Evolutionary conservation across 805 yeast genomes (phyloP), one percentile per base, ranked within the genome.

Genomic region (Torulaspora franciscae): DNA sequence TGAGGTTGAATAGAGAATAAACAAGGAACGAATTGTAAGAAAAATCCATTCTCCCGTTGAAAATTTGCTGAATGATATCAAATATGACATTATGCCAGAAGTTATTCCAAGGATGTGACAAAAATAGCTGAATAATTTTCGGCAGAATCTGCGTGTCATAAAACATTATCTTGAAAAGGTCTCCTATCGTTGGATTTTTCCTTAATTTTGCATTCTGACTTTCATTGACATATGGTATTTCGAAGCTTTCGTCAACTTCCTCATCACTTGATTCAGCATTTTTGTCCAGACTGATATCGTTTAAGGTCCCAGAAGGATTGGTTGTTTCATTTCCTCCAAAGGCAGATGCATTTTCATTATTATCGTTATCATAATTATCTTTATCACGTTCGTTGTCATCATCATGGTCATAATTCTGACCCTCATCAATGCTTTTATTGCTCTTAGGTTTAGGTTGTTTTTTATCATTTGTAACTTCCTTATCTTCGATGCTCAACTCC

Each of bases 81-180:
- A 91, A 93, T 7, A 93, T 96, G 46, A 93, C 99, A 59, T 91
- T 93, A 66, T 93, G 99, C 72, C 93, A 76, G 60, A 93, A 93
- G 61, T 93, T 93, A 64, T 93, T 93, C 98, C 98, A 93, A 6
- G 98, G 96, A 65, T 82, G 88, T 49, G 75, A 70, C 65, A 90
- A 81, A 59, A 93, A 87, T 74, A 85, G 80, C 23, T 75, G 67
- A 22, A 89, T 67, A n/a, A 90, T 81, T 17, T 79, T 75, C 15
- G 78, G 69, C 26, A 90, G 73, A 47, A 88, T 79, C 28, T 76
- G 74, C 62, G 79, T 80, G 59, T 93, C 96, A 47, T 81, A 77
- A 17, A 93, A 70, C 43, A 86, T 81, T 39, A 88, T 85, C 64
- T 93, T 93, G 59, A 90, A 78, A 51, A 72, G 75, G 62, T 93